These are phyloP conservation scores for Gilbertella persicaria DNA, from an alignment of 371 early-diverging fungal genomes.

Conservation along the genomic window DNA sequence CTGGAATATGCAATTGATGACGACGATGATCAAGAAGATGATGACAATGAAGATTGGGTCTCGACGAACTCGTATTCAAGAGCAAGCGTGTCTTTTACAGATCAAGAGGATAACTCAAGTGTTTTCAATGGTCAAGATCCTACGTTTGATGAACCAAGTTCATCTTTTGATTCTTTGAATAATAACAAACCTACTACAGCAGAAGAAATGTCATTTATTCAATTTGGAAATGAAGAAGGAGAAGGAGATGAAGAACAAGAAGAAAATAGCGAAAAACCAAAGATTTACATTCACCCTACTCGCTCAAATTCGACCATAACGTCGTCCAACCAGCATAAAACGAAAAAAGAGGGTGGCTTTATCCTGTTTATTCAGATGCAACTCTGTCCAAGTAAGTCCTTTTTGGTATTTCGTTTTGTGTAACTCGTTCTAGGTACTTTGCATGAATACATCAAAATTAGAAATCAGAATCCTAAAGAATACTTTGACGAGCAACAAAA, in stretches of 20 bases:
- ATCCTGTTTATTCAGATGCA: slow-evolving; percentile 87
- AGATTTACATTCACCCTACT: not conserved
- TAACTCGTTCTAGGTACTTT: slow-evolving; percentile 44
- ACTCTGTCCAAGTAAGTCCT: slow-evolving; percentile 67
- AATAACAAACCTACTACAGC: not conserved
- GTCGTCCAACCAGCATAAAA: not conserved
- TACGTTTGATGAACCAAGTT: slow-evolving; percentile 6
- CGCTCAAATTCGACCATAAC: not conserved
- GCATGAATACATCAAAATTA: slow-evolving; percentile 43
- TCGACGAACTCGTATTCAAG: not conserved
- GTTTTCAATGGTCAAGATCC: slow-evolving; percentile 13
- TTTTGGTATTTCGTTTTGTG: not conserved
- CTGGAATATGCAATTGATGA: slow-evolving; percentile 63
- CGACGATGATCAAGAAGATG: slow-evolving; percentile 4
- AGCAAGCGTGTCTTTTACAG: not conserved
- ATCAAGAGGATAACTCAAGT: slow-evolving; percentile 1
- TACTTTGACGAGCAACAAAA: slow-evolving; percentile 37
- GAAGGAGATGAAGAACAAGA: not conserved
- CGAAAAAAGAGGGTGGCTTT: slow-evolving; percentile 34
- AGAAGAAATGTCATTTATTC: not conserved
- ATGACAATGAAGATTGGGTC: slow-evolving; percentile 4
- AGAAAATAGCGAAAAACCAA: not conserved
- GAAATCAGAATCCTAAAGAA: slow-evolving; percentile 27
- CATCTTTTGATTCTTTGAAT: not conserved
- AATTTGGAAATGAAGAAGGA: not conserved